Evolutionary conservation across 495 filamentous ascomycete genomes (phyloP).

Genomic region (Coniosporium apollinis): DNA sequence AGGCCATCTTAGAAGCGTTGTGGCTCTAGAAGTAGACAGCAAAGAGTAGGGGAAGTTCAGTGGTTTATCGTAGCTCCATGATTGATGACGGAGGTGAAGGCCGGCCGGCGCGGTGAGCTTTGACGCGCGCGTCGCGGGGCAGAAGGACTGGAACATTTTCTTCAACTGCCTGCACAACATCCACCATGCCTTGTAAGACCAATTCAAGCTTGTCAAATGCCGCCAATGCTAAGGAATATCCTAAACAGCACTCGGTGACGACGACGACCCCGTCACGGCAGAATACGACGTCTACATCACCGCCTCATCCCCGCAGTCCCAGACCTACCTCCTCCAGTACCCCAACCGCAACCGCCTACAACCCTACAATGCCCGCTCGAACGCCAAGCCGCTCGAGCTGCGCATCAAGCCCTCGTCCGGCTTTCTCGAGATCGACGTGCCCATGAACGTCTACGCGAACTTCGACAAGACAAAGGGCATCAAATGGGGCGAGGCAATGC

Average conservation of each 20-base stretch:
- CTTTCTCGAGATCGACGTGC: slow-evolving; percentile 59
- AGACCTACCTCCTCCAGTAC: slow-evolving; percentile 56
- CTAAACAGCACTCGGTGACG: slow-evolving; percentile 4
- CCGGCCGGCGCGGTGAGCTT: too few species aligned
- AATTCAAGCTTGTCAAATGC: neutral
- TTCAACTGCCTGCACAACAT: too few species aligned
- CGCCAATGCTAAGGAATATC: neutral
- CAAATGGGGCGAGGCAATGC: slow-evolving; percentile 48
- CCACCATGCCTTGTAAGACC: neutral
- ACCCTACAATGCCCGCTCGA: slow-evolving; percentile 37
- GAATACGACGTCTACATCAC: slow-evolving; percentile 48
- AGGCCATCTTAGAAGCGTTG: too few species aligned
- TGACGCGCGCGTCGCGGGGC: too few species aligned
- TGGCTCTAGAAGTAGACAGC: too few species aligned
- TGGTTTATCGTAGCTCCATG: too few species aligned
- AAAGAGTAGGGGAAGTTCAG: too few species aligned
- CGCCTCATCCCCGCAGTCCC: slow-evolving; percentile 11
- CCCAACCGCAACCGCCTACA: slow-evolving; percentile 34
- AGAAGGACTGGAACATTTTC: too few species aligned
- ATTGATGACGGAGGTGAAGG: too few species aligned
- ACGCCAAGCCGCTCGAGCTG: slow-evolving; percentile 39
- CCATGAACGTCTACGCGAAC: slow-evolving; percentile 40
- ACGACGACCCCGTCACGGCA: slow-evolving; percentile 38
- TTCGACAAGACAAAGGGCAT: slow-evolving; percentile 51
- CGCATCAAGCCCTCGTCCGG: slow-evolving; percentile 52